These are phyloP conservation scores for Esteya vermicola DNA, from an alignment of 2,329 filamentous ascomycete genomes.

Conservation along the genomic window DNA sequence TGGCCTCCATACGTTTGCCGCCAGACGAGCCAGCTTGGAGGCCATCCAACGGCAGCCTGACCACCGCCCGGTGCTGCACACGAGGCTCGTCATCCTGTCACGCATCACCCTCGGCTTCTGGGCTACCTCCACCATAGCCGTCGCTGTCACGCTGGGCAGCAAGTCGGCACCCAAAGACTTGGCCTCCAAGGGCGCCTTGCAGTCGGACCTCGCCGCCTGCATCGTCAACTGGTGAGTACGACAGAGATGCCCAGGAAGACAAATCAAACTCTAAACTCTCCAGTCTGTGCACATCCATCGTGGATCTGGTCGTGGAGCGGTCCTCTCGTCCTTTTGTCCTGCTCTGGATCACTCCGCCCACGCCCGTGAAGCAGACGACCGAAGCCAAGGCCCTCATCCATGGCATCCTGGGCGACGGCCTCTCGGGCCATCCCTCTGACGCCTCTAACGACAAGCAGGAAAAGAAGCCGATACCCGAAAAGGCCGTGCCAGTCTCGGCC, in stretches of 20 bases:
- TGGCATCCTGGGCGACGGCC: constrained; percentile 8
- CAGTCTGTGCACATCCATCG: constrained; percentile 5
- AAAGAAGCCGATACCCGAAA: too few species aligned
- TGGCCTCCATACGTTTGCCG: constrained; percentile 16
- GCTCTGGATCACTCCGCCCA: constrained; percentile 11
- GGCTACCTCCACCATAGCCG: constrained; percentile 14
- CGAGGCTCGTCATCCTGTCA: constrained; percentile 16
- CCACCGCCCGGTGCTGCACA: constrained; percentile 17
- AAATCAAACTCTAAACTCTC: too few species aligned
- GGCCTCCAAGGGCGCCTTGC: not conserved
- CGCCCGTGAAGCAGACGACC: constrained; percentile 1
- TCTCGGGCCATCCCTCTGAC: constrained; percentile 2
- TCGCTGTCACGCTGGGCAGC: constrained; percentile 12
- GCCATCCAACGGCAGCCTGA: constrained; percentile 12
- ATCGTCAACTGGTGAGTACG: constrained; percentile 6
- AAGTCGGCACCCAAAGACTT: not conserved
- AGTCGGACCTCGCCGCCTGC: constrained; percentile 7
- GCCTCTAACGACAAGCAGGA: not conserved
- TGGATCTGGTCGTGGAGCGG: constrained; percentile 7
- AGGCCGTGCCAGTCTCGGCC: too few species aligned
- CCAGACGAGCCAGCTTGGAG: constrained; percentile 11
- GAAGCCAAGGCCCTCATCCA: constrained; percentile 8
- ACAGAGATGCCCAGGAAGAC: too few species aligned
- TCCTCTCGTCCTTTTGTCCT: constrained; percentile 10
- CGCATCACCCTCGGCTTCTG: constrained; percentile 16